Evolutionary conservation across 192 early-diverging fungal species (phyloP).

Genomic region (Coemansia sp.): DNA sequence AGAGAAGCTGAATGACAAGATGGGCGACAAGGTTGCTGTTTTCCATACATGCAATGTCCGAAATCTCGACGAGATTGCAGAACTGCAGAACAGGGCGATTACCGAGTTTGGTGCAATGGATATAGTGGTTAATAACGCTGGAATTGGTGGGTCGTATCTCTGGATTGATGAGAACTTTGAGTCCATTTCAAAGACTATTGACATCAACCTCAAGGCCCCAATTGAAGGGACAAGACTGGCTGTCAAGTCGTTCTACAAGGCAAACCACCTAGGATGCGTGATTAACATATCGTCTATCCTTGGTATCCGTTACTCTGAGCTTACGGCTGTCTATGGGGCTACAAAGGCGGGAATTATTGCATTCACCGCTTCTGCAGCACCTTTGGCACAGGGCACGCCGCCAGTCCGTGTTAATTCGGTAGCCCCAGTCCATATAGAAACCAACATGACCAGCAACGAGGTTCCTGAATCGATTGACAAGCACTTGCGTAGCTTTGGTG

Average conservation of each 20-base stretch:
- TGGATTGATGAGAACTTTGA: slow-evolving; percentile 43
- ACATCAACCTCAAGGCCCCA: slow-evolving; percentile 74
- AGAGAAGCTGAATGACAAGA: slow-evolving; percentile 15
- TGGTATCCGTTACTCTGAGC: slow-evolving; percentile 49
- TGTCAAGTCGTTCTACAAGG: slow-evolving; percentile 53
- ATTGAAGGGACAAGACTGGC: slow-evolving; percentile 70
- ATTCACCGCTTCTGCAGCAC: slow-evolving; percentile 52
- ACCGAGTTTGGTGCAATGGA: slow-evolving; percentile 59
- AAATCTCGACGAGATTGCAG: slow-evolving; percentile 28
- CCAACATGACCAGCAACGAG: slow-evolving; percentile 31
- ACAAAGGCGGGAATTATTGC: slow-evolving; percentile 68
- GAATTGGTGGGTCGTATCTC: slow-evolving; percentile 40
- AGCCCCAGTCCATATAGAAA: slow-evolving; percentile 56
- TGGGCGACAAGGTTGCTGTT: slow-evolving; percentile 13
- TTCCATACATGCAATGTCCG: slow-evolving; percentile 56
- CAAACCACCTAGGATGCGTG: slow-evolving; percentile 57
- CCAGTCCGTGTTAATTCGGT: slow-evolving; percentile 61
- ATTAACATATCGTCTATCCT: slow-evolving; percentile 71
- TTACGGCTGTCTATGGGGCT: slow-evolving; percentile 66
- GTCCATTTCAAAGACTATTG: slow-evolving; percentile 58
- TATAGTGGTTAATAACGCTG: slow-evolving; percentile 62
- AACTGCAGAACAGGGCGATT: slow-evolving; percentile 37
- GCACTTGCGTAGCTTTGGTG: slow-evolving; percentile 12
- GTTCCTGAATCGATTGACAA: slow-evolving; percentile 1
- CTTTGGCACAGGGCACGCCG: slow-evolving; percentile 24